A percentile compares a stretch with the other conserved stretches of the same genome.
Conservation (phyloP, 768 basidiomycete species). For the Trametes sanguinea region DNA sequence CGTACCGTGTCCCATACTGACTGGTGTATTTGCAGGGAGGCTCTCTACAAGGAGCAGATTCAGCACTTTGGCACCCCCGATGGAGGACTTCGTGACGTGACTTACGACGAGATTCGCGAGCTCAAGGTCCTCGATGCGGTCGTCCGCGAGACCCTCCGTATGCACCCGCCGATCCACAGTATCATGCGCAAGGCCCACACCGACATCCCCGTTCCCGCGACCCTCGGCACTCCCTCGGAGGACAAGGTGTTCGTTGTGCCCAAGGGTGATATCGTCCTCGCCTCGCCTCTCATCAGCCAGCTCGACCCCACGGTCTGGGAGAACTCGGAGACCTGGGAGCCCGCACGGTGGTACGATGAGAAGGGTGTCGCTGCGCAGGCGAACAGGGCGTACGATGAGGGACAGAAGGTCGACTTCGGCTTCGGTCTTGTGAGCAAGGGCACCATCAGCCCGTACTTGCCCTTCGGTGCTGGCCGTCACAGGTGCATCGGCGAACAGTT, state of each 20-base stretch:
- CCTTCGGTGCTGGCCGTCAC: slow-evolving; percentile 96
- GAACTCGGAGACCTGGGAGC: slow-evolving; percentile 71
- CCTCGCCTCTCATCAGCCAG: slow-evolving; percentile 86
- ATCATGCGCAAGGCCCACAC: slow-evolving; percentile 91
- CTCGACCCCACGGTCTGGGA: slow-evolving; percentile 85
- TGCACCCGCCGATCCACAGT: slow-evolving; percentile 95
- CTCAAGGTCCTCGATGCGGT: slow-evolving; percentile 84
- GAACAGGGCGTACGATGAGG: slow-evolving; percentile 69
- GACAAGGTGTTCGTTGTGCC: slow-evolving; percentile 82
- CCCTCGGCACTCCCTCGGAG: slow-evolving; percentile 77
- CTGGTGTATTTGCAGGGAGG: slow-evolving; percentile 51
- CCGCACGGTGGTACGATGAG: slow-evolving; percentile 81
- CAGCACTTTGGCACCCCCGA: slow-evolving; percentile 76
- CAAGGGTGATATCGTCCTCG: slow-evolving; percentile 86
- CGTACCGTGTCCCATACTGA: slow-evolving; percentile 4
- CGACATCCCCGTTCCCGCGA: slow-evolving; percentile 78
- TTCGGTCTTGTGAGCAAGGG: slow-evolving; percentile 96
- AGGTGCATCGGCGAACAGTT: slow-evolving; percentile 94
- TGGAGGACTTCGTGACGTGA: slow-evolving; percentile 76
- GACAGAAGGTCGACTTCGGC: slow-evolving; percentile 95
- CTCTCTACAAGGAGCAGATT: slow-evolving; percentile 88
- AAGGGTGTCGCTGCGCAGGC: slow-evolving; percentile 82
- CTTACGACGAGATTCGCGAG: slow-evolving; percentile 82
- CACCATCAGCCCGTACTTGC: slow-evolving; percentile 94
- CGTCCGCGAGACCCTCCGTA: slow-evolving; percentile 90